A percentile compares a stretch with the other conserved stretches of the same genome.
Evolutionary conservation across 352 stramenopile species (phyloP).

Genomic region (Globisporangium takayamanum): DNA sequence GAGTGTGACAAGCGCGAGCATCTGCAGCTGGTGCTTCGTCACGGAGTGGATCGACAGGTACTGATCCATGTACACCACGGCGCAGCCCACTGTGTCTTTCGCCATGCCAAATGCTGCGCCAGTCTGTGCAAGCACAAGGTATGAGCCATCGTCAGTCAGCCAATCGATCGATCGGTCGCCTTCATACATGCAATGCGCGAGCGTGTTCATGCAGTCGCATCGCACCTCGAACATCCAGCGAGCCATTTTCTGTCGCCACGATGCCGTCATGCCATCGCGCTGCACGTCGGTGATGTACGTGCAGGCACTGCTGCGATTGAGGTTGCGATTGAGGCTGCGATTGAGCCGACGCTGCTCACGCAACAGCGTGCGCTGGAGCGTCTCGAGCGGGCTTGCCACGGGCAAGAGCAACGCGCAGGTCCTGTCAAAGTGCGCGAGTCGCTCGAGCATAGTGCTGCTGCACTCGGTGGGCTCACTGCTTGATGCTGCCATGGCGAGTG

Average conservation of each 20-base stretch:
- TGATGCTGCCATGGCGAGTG: neutral
- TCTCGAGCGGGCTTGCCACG: conserved; percentile 4
- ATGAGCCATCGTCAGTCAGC: neutral
- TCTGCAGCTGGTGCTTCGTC: conserved; percentile 12
- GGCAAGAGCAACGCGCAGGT: neutral
- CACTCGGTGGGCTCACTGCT: neutral
- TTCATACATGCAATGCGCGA: neutral
- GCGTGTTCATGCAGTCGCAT: neutral
- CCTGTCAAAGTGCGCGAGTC: neutral
- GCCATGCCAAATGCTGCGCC: conserved; percentile 13
- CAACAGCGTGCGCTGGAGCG: conserved; percentile 11
- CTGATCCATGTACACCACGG: conserved; percentile 10
- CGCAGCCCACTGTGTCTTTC: conserved; percentile 12
- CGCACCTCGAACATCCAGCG: conserved; percentile 47
- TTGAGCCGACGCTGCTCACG: neutral
- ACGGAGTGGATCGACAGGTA: conserved; percentile 11
- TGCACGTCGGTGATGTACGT: conserved; percentile 29
- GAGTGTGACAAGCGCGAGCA: conserved; percentile 10
- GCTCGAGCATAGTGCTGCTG: neutral
- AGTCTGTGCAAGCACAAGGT: conserved; percentile 3
- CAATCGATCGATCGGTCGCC: neutral
- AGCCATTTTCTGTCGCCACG: conserved; percentile 37
- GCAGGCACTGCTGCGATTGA: conserved; percentile 1
- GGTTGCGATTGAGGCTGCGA: neutral
- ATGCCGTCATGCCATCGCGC: conserved; percentile 31